Evolutionary conservation across 441 rosid genomes (phyloP).

Genomic region (Metrosideros polymorpha): DNA sequence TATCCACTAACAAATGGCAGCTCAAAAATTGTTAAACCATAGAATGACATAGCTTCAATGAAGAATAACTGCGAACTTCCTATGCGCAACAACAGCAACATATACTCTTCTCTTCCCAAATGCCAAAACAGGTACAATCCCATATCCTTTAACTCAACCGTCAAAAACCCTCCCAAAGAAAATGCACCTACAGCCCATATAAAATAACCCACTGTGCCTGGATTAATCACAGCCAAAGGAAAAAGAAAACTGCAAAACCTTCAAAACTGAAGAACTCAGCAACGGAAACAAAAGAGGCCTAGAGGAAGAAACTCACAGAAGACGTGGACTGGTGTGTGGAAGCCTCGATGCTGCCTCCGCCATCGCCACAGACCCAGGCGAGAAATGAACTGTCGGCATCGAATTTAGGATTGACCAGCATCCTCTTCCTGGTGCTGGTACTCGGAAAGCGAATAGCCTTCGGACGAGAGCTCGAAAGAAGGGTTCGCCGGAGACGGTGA

Average conservation of each 20-base stretch:
- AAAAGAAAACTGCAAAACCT: not conserved
- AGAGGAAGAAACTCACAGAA: constrained; percentile 33
- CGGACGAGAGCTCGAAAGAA: constrained; percentile 1
- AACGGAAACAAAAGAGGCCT: not conserved
- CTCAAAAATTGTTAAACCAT: not conserved
- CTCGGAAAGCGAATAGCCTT: constrained; percentile 8
- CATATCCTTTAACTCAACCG: not conserved
- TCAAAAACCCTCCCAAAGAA: not conserved
- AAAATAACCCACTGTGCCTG: not conserved
- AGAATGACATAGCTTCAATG: not conserved
- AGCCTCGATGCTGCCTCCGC: constrained; percentile 13
- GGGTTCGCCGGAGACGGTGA: constrained; percentile 13
- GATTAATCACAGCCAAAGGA: not conserved
- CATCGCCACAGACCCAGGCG: constrained; percentile 18
- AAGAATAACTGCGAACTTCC: accelerated
- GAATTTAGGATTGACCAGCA: constrained; percentile 9
- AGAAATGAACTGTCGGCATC: constrained; percentile 12
- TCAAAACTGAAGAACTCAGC: not conserved
- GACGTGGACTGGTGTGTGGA: constrained; percentile 18
- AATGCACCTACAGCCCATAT: not conserved
- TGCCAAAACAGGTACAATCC: not conserved
- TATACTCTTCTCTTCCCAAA: not conserved
- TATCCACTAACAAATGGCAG: not conserved
- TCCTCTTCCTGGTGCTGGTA: constrained; percentile 20
- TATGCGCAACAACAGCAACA: accelerated